phyloP scores from a whole-genome alignment of 225 moss, liverwort and hornwort species.

The Lunularia cruciata region DNA sequence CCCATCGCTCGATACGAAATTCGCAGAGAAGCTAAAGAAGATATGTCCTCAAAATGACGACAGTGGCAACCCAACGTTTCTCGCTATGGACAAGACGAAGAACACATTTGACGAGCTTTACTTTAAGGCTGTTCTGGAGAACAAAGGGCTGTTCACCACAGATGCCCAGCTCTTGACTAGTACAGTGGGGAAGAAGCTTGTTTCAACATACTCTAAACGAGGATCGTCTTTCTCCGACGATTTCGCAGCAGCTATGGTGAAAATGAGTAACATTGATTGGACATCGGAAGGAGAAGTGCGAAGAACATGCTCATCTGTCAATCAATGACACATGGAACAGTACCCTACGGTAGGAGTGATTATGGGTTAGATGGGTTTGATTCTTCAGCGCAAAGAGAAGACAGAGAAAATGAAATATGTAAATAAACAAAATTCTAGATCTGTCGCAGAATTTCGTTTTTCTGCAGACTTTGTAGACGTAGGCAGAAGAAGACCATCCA shows the following conservation, averaged over 20 bases:
- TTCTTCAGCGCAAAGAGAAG: too few relatives aligned
- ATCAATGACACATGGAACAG: too few relatives aligned
- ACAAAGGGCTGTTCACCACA: constrained; percentile 7
- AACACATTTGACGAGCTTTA: constrained; percentile 12
- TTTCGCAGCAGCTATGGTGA: constrained; percentile 15
- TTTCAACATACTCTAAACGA: constrained; percentile 8
- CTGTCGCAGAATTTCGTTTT: too few relatives aligned
- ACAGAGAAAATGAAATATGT: too few relatives aligned
- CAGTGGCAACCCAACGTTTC: neutral
- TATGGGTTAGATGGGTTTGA: too few relatives aligned
- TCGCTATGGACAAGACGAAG: constrained; percentile 3
- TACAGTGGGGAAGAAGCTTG: neutral
- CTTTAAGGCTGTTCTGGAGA: constrained; percentile 11
- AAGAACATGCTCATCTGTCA: neutral
- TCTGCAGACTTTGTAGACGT: too few relatives aligned
- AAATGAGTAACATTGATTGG: constrained; percentile 24
- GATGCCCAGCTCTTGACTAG: neutral
- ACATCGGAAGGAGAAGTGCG: constrained; percentile 6
- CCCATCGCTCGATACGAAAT: constrained; percentile 9
- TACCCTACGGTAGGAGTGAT: too few relatives aligned
- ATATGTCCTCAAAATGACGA: neutral
- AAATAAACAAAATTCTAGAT: too few relatives aligned
- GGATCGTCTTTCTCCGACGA: constrained; percentile 7
- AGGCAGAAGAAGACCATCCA: too few relatives aligned
- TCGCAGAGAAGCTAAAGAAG: constrained; percentile 1